Evolutionary conservation across 345 rosid genomes (phyloP).

Genomic region (Mercurialis annua): DNA sequence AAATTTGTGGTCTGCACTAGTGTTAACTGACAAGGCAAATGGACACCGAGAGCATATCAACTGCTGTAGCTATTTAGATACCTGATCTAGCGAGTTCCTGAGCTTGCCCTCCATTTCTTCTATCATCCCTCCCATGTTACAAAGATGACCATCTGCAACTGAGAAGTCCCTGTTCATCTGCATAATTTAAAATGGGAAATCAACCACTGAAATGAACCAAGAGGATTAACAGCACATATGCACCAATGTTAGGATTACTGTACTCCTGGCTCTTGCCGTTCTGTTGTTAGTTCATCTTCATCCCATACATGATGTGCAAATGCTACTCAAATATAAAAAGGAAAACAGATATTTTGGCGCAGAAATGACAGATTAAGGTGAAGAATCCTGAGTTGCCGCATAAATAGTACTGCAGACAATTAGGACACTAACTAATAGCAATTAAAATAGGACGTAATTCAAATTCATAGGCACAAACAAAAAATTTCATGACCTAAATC

Average conservation of each 20-base stretch:
- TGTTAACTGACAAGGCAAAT: background rate
- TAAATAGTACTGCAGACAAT: background rate
- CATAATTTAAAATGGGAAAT: constrained; percentile 1
- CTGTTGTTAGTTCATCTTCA: background rate
- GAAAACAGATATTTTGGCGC: background rate
- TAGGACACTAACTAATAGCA: background rate
- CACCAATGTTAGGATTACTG: background rate
- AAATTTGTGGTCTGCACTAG: background rate
- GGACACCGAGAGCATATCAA: background rate
- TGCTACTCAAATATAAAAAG: background rate
- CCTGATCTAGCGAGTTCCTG: constrained; percentile 95
- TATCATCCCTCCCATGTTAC: constrained; percentile 98
- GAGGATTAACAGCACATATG: background rate
- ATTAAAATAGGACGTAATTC: background rate
- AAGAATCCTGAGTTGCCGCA: background rate
- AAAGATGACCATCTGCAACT: constrained; percentile 84
- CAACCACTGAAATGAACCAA: background rate
- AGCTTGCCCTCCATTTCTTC: constrained; percentile 97
- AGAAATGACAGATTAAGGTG: background rate
- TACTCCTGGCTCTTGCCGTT: background rate
- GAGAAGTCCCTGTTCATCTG: constrained; percentile 90
- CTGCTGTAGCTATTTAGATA: constrained; percentile 16
- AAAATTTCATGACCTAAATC: background rate
- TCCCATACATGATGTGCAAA: background rate
- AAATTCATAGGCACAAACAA: background rate